These are phyloP conservation scores for Eudorina sp. DNA, from an alignment of 139 green algal genomes.

Conservation along the genomic window DNA sequence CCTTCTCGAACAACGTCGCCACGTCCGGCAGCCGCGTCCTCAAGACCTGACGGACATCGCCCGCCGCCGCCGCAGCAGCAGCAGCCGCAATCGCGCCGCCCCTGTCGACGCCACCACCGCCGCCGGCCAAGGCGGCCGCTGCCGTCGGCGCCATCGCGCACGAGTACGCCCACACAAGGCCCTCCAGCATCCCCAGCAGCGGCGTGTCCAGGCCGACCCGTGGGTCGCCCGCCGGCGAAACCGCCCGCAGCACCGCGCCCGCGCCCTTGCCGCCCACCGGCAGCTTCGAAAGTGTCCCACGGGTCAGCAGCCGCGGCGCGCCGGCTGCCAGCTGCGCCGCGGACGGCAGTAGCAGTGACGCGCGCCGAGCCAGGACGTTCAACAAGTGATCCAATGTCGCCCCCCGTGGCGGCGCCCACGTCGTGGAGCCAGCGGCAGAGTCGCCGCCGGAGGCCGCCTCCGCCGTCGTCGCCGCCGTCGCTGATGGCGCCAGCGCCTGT, in stretches of 20 bases:
- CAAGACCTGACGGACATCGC: background rate
- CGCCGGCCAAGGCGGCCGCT: background rate
- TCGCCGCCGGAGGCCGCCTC: background rate
- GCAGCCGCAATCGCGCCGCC: no score
- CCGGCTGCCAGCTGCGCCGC: background rate
- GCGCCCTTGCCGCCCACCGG: slow-evolving; percentile 11
- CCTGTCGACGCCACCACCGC: no score
- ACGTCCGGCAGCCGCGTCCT: background rate
- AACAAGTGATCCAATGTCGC: background rate
- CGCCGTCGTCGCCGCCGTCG: background rate
- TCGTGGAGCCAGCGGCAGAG: background rate
- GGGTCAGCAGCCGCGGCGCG: background rate
- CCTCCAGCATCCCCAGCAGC: background rate
- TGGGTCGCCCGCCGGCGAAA: background rate
- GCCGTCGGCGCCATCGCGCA: background rate
- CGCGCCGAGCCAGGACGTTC: slow-evolving; percentile 6
- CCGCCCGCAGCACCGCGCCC: slow-evolving; percentile 4
- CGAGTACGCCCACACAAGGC: background rate
- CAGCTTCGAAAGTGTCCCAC: background rate
- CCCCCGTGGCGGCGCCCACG: background rate
- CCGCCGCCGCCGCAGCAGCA: background rate
- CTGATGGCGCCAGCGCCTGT: slow-evolving; percentile 21
- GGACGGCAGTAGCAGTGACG: slow-evolving; percentile 12
- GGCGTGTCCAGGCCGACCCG: background rate
- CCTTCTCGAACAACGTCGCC: background rate